These are phyloP conservation scores for Ceratobasidium sp. DNA, from an alignment of 1,284 basidiomycete genomes.

Conservation along the genomic window DNA sequence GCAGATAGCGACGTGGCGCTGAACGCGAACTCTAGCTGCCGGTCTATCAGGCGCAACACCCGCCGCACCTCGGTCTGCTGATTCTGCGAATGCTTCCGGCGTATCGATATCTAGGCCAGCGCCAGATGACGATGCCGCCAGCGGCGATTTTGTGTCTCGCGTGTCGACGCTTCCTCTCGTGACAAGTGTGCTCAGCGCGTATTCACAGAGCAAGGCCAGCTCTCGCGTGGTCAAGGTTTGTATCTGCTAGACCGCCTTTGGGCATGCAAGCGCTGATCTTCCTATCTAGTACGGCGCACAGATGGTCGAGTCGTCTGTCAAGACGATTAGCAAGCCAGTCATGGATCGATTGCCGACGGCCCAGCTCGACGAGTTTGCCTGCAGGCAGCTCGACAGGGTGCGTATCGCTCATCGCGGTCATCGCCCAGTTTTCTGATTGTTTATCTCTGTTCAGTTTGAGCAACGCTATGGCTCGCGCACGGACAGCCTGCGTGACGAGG, in stretches of 20 bases:
- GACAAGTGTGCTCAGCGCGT: slow-evolving; percentile 73
- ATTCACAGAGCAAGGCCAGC: slow-evolving; percentile 80
- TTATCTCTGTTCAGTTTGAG: slow-evolving; percentile 31
- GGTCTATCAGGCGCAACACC: slow-evolving; percentile 23
- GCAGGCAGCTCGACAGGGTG: slow-evolving; percentile 83
- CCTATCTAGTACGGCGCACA: slow-evolving; percentile 79
- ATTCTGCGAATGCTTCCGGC: slow-evolving; percentile 29
- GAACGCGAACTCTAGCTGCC: not conserved
- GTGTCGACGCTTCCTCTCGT: slow-evolving; percentile 67
- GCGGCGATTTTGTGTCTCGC: slow-evolving; percentile 61
- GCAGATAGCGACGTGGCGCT: not conserved
- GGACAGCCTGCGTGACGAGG: slow-evolving; percentile 17
- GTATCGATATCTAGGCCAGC: slow-evolving; percentile 5
- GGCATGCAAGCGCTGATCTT: slow-evolving; percentile 38
- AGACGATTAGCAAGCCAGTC: slow-evolving; percentile 84
- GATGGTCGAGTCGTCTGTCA: slow-evolving; percentile 87
- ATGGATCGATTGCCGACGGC: slow-evolving; percentile 79
- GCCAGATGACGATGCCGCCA: slow-evolving; percentile 33
- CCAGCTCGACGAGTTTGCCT: slow-evolving; percentile 88
- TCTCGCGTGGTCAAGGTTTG: slow-evolving; percentile 79
- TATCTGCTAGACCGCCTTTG: not conserved
- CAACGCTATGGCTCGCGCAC: slow-evolving; percentile 33
- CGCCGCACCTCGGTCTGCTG: slow-evolving; percentile 29
- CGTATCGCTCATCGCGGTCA: slow-evolving; percentile 50
- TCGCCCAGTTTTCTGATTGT: slow-evolving; percentile 37